Evolutionary conservation across 106 monocot species (phyloP).

Genomic region (Dendrobium chrysotoxum): DNA sequence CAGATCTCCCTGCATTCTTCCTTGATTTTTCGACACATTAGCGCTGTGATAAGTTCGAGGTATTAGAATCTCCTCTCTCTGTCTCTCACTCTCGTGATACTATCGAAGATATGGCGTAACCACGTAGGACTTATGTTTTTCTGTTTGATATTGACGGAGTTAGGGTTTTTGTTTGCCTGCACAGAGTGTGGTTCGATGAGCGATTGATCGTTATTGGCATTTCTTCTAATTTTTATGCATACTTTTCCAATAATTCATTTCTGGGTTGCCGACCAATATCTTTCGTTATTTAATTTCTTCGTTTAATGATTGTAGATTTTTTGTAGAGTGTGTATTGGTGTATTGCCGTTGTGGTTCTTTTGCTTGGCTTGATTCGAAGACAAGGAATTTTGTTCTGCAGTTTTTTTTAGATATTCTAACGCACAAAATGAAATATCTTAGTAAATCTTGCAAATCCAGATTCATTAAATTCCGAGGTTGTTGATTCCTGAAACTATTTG

Average conservation of each 20-base stretch:
- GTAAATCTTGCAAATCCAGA: too few species aligned
- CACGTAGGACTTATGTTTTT: neutral
- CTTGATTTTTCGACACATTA: neutral
- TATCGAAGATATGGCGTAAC: neutral
- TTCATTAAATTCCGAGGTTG: too few species aligned
- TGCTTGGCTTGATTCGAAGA: neutral
- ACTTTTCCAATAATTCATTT: neutral
- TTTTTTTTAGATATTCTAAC: too few species aligned
- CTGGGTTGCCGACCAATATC: neutral
- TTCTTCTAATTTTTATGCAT: neutral
- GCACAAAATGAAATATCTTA: too few species aligned
- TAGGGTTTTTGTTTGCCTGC: neutral
- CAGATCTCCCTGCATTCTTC: neutral
- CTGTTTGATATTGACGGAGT: neutral
- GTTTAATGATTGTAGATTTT: neutral
- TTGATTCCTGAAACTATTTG: too few species aligned
- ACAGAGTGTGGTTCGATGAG: neutral
- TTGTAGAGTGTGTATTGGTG: neutral
- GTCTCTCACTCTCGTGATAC: neutral
- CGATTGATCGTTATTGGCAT: neutral
- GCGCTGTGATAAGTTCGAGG: neutral
- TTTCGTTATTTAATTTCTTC: neutral
- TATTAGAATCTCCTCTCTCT: neutral
- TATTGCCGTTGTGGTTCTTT: neutral
- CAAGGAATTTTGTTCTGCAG: neutral